Base-by-base conservation (phyloP, 192 early-diverging fungal genomes). In the Gaertneriomyces sp. region DNA sequence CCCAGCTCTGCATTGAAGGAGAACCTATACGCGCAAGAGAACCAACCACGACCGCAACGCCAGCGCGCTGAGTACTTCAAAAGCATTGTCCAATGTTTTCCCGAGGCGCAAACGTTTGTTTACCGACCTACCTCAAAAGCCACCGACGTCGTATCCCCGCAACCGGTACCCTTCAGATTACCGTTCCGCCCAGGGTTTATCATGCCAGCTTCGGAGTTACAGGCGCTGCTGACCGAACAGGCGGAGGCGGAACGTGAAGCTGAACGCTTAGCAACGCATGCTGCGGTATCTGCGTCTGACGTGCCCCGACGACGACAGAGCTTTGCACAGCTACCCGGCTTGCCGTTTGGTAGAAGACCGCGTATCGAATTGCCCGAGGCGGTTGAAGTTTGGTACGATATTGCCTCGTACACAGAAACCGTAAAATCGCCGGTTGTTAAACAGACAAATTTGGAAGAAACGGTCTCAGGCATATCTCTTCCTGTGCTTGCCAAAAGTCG, bases 381-480 rank as follows among this genome's bases (percentile, higher is more conserved):
- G 45, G 56, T 68, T 6, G 44, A 38, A 12, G 20, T 68, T 12
- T 68, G 66, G 66, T 68, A 60, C 25, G 66, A 68, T 42, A 55
- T 68, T 9, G 44, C 20, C 42, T 60, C 50, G 39, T 42, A 47
- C 50, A 64, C 25, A 42, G 52, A 33, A 33, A 33, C 25, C 25
- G 25, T 33, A 2, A 1, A 0, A 33, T 33, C 2, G 25, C 25
- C 25, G 25, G 25, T 33, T 33, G 25, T 33, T 33, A 33, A 33
- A 2, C 25, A 33, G 25, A 33, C 25, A 33, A 33, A 33, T 33
- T 33, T 33, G 25, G 25, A 33, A 33, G 25, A 33, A 33, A 33
- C 2, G 2, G 25, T 2, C 25, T 33, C 25, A 33, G 25, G 25
- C 25, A 33, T 33, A 33, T 33, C 25, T 1, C 25, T 33, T 33